phyloP scores from a whole-genome alignment of 345 rosid species.

The Fremontodendron californicum region DNA sequence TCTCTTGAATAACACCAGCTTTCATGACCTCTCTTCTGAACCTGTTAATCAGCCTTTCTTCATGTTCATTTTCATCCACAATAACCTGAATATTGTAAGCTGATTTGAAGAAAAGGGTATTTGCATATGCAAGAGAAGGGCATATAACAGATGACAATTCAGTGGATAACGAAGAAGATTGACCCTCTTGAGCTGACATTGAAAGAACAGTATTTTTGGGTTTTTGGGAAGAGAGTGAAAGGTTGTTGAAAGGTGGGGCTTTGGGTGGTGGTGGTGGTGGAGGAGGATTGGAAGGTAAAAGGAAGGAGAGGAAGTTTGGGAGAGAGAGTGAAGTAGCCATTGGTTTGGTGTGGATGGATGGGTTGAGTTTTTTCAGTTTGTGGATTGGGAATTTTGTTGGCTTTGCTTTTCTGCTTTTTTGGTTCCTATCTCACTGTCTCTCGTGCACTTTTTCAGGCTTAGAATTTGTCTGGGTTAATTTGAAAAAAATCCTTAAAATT shows the following conservation, averaged over 20 bases:
- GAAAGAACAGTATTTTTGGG: conserved; percentile 27
- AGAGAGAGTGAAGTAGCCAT: conserved; percentile 68
- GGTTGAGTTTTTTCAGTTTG: conserved; percentile 10
- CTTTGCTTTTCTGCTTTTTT: not conserved
- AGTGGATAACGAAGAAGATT: conserved; percentile 34
- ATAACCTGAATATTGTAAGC: conserved; percentile 68
- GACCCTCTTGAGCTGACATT: conserved; percentile 27
- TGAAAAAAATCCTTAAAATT: too few species aligned
- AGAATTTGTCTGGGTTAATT: not conserved
- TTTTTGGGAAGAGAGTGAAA: conserved; percentile 28
- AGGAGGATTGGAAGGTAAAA: conserved; percentile 47
- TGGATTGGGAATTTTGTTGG: conserved; percentile 30
- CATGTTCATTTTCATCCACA: conserved; percentile 63
- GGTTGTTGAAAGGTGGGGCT: conserved; percentile 25
- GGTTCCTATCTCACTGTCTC: not conserved
- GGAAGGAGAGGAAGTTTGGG: conserved; percentile 60
- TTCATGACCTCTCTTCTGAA: conserved; percentile 73
- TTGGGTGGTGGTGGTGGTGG: conserved; percentile 21
- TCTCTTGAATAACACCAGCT: conserved; percentile 81
- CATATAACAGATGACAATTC: conserved; percentile 60
- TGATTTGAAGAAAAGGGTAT: conserved; percentile 61
- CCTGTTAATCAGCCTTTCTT: conserved; percentile 54
- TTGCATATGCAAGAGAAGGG: conserved; percentile 67
- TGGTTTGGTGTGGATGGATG: conserved; percentile 2
- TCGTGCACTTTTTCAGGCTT: conserved; percentile 13